These are phyloP conservation scores for Cardamine occulta DNA, from an alignment of 345 rosid species.

Conservation along the genomic window DNA sequence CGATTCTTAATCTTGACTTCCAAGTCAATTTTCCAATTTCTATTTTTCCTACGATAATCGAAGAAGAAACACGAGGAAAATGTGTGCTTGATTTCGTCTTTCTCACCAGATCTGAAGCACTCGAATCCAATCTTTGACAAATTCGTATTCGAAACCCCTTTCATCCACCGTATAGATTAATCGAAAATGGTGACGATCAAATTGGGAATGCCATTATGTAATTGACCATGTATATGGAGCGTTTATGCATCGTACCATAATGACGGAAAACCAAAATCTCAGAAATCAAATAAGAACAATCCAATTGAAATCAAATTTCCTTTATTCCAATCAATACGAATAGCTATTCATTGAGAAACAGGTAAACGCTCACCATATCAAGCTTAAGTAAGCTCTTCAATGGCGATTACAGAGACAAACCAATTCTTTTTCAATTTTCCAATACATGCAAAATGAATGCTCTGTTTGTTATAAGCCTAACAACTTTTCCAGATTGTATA, in stretches of 20 bases:
- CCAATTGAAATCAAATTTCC: too few relatives aligned
- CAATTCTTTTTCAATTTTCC: too few relatives aligned
- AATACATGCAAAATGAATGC: too few relatives aligned
- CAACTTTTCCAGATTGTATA: too few relatives aligned
- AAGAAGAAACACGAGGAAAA: not conserved
- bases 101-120: conserved; percentile 36
- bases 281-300: too few relatives aligned
- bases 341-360: too few relatives aligned
- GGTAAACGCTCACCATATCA: too few relatives aligned
- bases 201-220: conserved; percentile 89
- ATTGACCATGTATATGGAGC: conserved; percentile 94
- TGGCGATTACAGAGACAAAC: too few relatives aligned
- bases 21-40: conserved; percentile 1
- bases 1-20: conserved; percentile 7
- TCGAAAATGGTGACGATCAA: conserved; percentile 72
- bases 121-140: not conserved
- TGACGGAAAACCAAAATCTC: too few relatives aligned
- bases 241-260: conserved; percentile 64
- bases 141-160: not conserved
- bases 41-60: not conserved
- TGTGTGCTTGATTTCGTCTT: not conserved
- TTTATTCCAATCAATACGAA: too few relatives aligned
- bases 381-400: too few relatives aligned
- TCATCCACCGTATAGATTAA: not conserved
- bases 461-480: too few relatives aligned